Evolutionary conservation across 306 rosid species (phyloP).

Genomic region (Astragalus membranaceus): DNA sequence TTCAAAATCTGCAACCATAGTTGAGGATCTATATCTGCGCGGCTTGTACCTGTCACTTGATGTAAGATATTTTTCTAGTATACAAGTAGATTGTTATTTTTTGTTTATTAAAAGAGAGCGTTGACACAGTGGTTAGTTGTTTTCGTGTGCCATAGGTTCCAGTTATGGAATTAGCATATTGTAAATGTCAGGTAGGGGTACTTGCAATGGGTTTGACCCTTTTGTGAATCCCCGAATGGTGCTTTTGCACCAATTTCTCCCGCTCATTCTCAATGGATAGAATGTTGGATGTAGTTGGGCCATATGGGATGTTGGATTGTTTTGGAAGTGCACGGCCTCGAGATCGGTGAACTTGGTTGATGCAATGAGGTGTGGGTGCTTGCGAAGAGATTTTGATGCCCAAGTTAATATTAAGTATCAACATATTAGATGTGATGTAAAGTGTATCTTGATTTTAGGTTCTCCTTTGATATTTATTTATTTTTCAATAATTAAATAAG

Average conservation of each 20-base stretch:
- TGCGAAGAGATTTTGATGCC: no score
- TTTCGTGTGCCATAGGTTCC: neutral
- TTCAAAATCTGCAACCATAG: conserved; percentile 25
- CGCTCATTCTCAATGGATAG: neutral
- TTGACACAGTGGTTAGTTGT: neutral
- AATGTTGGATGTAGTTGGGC: neutral
- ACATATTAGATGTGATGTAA: no score
- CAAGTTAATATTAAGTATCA: no score
- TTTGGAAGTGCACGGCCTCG: neutral
- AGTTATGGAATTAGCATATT: neutral
- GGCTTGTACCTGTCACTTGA: conserved; percentile 5
- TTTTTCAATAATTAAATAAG: no score
- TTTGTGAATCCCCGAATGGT: neutral
- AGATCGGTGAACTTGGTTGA: no score
- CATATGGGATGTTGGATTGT: neutral
- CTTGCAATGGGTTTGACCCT: neutral
- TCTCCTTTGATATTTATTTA: no score
- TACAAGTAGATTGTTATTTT: neutral
- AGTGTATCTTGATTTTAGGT: no score
- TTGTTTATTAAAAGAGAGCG: neutral
- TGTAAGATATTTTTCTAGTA: neutral
- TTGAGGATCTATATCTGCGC: conserved; percentile 4
- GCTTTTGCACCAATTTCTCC: neutral
- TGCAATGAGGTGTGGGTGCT: no score
- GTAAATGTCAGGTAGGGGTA: neutral